Base-by-base conservation (phyloP, 805 yeast genomes). In the Saccharomycopsis babjevae region DNA sequence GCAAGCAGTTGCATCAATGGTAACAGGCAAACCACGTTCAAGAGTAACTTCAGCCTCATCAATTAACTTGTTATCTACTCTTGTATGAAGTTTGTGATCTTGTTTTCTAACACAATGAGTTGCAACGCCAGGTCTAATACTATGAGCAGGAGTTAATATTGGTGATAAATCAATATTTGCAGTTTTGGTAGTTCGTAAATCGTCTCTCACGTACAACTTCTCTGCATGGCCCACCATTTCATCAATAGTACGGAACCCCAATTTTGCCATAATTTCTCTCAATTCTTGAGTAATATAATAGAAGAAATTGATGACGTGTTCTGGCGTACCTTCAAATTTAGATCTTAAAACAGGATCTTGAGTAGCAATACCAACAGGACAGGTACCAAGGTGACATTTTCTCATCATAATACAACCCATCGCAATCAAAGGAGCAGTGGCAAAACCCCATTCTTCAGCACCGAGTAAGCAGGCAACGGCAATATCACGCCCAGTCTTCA, bases 151-250 rank as follows among this genome's bases (percentile, higher is more conserved):
- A 38, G 98, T 94, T 71, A 93, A 83, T 66, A 93, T 85, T 65
- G 98, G 98, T 46, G 96, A 83, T 72, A 93, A 78, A 71, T 93
- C 98, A 67, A 93, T 82, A 77, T 89, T 89, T 57, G 91, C 89
- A 65, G 93, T 90, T 83, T 94, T 94, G 64, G 93, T 85, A 70
- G 85, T 88, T 70, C 96, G 83, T 71, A 86, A 76, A 69, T 89
- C 92, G 64, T 89, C 96, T 68, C 96, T 81, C 59, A 91, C 94
- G 69, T 76, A 79, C 70, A 93, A 82, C 74, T 85, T 89, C 77
- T 93, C 99, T 57, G 98, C 90, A 73, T 87, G 91, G 70, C 99
- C 99, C 68, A 93, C 92, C 99, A 93, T 93, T 79, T 94, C 99
- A 73, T 90, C 93, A 72, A 93, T 83, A 59, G 96, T 89, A 72